phyloP scores from a whole-genome alignment of 1,284 basidiomycete genomes.

The Phylloboletellus chloephorus region DNA sequence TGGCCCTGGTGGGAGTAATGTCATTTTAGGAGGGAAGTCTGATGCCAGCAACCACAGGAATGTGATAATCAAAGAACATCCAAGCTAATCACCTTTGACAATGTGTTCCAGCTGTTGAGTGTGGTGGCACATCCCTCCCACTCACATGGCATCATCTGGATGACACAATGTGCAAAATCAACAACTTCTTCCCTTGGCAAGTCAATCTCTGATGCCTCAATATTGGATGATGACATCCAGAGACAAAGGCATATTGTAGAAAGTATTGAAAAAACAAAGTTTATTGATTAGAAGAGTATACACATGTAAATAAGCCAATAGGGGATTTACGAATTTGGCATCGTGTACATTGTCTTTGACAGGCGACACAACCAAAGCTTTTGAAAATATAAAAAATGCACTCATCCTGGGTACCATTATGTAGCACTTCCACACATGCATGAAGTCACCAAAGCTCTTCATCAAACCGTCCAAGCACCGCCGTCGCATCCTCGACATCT shows the following conservation, averaged over 20 bases:
- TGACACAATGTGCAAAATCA: constrained; percentile 21
- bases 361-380: no score
- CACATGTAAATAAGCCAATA: constrained; percentile 14
- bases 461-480: constrained; percentile 79
- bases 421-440: no score
- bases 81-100: constrained; percentile 26
- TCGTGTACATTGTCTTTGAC: no score
- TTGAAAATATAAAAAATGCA: no score
- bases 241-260: neutral
- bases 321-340: no score
- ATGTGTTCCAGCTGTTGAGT: constrained; percentile 27
- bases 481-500: constrained; percentile 81
- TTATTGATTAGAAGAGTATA: constrained; percentile 8
- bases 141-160: constrained; percentile 26
- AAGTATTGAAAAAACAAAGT: neutral
- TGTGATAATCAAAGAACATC: constrained; percentile 1
- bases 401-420: no score
- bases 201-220: constrained; percentile 16
- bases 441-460: constrained; percentile 52
- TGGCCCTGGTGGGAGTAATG: constrained; percentile 1
- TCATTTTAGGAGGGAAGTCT: neutral
- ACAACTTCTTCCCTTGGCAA: constrained; percentile 21
- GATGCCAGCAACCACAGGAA: constrained; percentile 4
- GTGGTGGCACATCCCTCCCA: constrained; percentile 22
- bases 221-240: constrained; percentile 10